Conservation (phyloP, 2,329 filamentous ascomycete genomes). For the Pyrenochaeta sp. region DNA sequence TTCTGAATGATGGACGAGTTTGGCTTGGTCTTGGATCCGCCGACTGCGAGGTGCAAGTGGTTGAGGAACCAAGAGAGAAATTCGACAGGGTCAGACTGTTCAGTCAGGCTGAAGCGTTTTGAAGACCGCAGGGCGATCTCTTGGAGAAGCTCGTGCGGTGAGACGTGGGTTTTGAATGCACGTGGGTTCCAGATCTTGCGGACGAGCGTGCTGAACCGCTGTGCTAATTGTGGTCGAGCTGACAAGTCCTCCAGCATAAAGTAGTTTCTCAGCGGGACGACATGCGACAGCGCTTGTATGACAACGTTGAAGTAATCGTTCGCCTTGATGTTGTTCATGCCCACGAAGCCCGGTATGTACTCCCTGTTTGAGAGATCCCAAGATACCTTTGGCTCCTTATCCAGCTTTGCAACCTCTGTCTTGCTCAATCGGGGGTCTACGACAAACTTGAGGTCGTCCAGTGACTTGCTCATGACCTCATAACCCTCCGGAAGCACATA, state of each 20-base stretch:
- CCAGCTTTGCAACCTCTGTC: constrained; percentile 79
- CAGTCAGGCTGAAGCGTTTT: constrained; percentile 89
- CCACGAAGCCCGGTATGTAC: constrained; percentile 93
- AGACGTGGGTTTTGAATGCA: constrained; percentile 96
- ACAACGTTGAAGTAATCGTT: constrained; percentile 99
- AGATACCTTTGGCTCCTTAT: constrained; percentile 68
- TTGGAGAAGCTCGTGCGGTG: constrained; percentile 94
- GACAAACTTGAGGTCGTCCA: constrained; percentile 98
- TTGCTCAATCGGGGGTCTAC: constrained; percentile 87
- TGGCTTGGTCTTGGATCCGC: constrained; percentile 86
- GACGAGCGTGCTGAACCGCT: constrained; percentile 86
- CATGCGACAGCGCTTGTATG: constrained; percentile 89
- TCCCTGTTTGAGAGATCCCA: constrained; percentile 84
- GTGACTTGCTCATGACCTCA: constrained; percentile 90
- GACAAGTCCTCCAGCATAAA: constrained; percentile 86
- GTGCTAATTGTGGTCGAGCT: constrained; percentile 78
- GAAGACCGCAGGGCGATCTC: constrained; percentile 89
- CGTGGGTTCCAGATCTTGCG: constrained; percentile 98
- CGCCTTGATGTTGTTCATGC: constrained; percentile 99
- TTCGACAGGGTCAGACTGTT: constrained; percentile 93
- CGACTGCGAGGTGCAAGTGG: constrained; percentile 88
- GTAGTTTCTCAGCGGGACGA: constrained; percentile 87
- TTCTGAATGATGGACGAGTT: constrained; percentile 86
- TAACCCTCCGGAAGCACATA: constrained; percentile 96
- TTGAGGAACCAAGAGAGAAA: constrained; percentile 98